phyloP scores from a whole-genome alignment of 805 yeast species.

The Debaryomyces prosopidis region DNA sequence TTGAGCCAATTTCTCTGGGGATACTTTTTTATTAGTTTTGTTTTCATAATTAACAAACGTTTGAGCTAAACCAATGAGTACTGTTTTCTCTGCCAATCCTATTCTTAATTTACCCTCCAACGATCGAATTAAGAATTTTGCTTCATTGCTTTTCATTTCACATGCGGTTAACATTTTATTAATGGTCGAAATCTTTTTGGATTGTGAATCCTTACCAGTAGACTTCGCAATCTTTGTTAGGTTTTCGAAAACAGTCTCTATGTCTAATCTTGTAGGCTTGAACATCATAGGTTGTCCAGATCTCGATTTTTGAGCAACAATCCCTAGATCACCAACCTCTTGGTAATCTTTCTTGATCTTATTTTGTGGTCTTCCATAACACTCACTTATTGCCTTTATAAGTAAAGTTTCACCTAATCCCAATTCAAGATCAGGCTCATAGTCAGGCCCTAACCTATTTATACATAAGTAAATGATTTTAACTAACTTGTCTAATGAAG shows the following conservation, averaged over 20 bases:
- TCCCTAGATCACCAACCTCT: slow-evolving; percentile 86
- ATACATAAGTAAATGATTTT: slow-evolving; percentile 81
- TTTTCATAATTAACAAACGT: slow-evolving; percentile 70
- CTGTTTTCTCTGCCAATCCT: slow-evolving; percentile 92
- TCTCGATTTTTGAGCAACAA: slow-evolving; percentile 82
- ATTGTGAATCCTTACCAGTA: slow-evolving; percentile 81
- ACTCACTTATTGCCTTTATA: slow-evolving; percentile 84
- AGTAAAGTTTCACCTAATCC: slow-evolving; percentile 91
- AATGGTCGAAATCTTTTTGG: slow-evolving; percentile 72
- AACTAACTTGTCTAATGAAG: slow-evolving; percentile 49
- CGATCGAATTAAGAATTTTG: slow-evolving; percentile 86
- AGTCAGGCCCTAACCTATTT: slow-evolving; percentile 91
- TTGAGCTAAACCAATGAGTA: slow-evolving; percentile 78
- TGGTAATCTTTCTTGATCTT: slow-evolving; percentile 75
- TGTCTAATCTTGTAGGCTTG: slow-evolving; percentile 79
- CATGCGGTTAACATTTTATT: slow-evolving; percentile 85
- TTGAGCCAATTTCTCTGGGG: slow-evolving; percentile 47
- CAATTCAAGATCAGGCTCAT: slow-evolving; percentile 83
- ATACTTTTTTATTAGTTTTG: slow-evolving; percentile 16
- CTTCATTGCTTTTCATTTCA: slow-evolving; percentile 66
- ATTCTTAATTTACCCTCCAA: slow-evolving; percentile 91
- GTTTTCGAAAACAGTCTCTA: slow-evolving; percentile 69
- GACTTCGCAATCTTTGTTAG: slow-evolving; percentile 75
- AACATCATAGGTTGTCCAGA: slow-evolving; percentile 90
- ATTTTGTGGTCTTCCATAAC: slow-evolving; percentile 77